Evolutionary conservation across 139 green algal genomes (phyloP), one percentile per base, ranked within the genome.

Genomic region (Chlorella sp.): DNA sequence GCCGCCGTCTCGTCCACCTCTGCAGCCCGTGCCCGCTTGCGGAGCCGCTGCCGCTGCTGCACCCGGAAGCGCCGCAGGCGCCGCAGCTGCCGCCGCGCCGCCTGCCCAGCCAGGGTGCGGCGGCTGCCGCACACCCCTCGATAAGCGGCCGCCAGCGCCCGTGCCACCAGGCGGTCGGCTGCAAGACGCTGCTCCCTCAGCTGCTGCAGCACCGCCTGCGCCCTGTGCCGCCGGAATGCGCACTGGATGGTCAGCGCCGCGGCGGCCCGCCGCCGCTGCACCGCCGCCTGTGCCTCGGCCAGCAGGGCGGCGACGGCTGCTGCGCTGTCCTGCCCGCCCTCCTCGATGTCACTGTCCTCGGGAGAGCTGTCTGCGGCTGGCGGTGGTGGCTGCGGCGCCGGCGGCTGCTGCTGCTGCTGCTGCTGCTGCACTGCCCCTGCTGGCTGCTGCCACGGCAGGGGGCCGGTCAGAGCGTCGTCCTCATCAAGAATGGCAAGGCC

Each of bases 261-360:
- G 1, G 51, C 38, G 2, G 4, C 20, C 69, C 23, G 38, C 23
- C 69, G 69, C 69, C 69, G 38, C 36, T 32, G 38, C 69, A 75
- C 69, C 12, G 69, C 69, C n/a, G 69, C 69, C 21, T 75, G 69
- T 11, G 69, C 69, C 16, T 41, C 69, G 6, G 69, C 69, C 23
- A 75, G 69, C 23, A 75, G 36, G 23, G 18, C 36, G 6, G 69
- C 69, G 0, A 56, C 38, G 69, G 41, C 67, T 3, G 13, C 28
- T 38, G 63, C 4, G 15, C 9, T 21, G 26, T 38, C 4, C 63
- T 69, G 63, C 26, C 32, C 13, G 7, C 34, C 36, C 21, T 56
- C 69, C 38, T 75, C 69, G 18, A 75, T 32, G 25, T 75, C 69
- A 38, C 69, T 75, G 69, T 75, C 69, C 21, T 60, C 51, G 2